Evolutionary conservation across 345 rosid genomes (phyloP).

Genomic region (Theobroma cacao): DNA sequence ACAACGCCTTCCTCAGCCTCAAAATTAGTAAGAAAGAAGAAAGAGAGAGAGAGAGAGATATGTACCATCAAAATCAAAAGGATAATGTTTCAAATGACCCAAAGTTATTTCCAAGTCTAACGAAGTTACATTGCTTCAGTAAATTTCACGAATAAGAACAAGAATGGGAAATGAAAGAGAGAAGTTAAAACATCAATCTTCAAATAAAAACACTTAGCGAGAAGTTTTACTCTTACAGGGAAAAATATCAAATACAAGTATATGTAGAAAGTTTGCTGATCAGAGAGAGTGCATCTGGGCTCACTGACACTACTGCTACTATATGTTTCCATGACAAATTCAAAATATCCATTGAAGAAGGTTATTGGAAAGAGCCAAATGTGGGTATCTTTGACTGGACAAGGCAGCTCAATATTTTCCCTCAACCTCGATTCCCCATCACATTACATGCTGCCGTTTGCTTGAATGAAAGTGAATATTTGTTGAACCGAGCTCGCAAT

Average conservation of each 20-base stretch:
- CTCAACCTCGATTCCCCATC: not conserved
- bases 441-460: slow-evolving; percentile 60
- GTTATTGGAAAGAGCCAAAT: slow-evolving; percentile 13
- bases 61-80: not conserved
- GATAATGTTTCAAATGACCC: not conserved
- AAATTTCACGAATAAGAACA: not conserved
- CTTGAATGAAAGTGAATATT: slow-evolving; percentile 84
- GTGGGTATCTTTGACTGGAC: slow-evolving; percentile 5
- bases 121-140: too few relatives aligned
- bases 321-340: not conserved
- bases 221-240: slow-evolving; percentile 5
- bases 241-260: slow-evolving; percentile 7
- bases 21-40: not conserved
- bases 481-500: slow-evolving; percentile 89
- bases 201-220: not conserved
- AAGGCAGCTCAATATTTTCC: slow-evolving; percentile 8
- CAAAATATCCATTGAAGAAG: not conserved
- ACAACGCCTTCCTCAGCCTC: not conserved
- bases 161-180: not conserved
- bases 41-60: not conserved
- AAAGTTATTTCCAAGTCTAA: not conserved
- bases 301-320: not conserved
- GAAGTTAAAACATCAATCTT: not conserved
- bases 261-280: not conserved
- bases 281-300: not conserved